Evolutionary conservation across 1,284 basidiomycete genomes (phyloP).

Genomic region (Ganoderma meredithae): DNA sequence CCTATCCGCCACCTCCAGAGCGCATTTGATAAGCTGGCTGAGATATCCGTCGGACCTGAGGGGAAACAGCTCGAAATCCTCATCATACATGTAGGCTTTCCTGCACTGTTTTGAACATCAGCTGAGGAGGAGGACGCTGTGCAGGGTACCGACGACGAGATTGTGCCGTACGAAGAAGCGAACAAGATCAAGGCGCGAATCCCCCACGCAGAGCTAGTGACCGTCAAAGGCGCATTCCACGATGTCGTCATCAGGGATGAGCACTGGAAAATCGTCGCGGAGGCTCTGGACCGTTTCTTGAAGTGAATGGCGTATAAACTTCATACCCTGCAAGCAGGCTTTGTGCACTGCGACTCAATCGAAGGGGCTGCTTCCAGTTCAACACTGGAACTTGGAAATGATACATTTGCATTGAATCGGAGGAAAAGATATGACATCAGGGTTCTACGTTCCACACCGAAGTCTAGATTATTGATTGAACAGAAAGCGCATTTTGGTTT

Average conservation of each 20-base stretch:
- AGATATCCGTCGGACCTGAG: conserved; percentile 26
- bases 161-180: conserved; percentile 67
- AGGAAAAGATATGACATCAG: neutral
- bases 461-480: neutral
- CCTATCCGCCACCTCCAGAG: conserved; percentile 35
- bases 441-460: neutral
- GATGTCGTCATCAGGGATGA: conserved; percentile 52
- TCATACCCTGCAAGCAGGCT: no score
- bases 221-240: conserved; percentile 65
- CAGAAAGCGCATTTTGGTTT: conserved; percentile 4
- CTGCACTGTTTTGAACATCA: neutral
- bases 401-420: neutral
- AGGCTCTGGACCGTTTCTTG: conserved; percentile 49
- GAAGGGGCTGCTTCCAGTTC: neutral
- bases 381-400: neutral
- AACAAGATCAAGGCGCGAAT: conserved; percentile 59
- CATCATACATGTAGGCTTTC: conserved; percentile 63
- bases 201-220: conserved; percentile 61
- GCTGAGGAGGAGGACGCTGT: neutral
- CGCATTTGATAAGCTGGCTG: conserved; percentile 34
- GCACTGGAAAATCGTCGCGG: conserved; percentile 54
- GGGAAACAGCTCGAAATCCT: conserved; percentile 51
- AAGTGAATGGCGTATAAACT: conserved; percentile 2
- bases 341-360: no score
- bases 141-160: conserved; percentile 68